Evolutionary conservation across 495 filamentous ascomycete species (phyloP), one percentile per base, ranked within the genome.

Genomic region (Articulospora tetracladia): DNA sequence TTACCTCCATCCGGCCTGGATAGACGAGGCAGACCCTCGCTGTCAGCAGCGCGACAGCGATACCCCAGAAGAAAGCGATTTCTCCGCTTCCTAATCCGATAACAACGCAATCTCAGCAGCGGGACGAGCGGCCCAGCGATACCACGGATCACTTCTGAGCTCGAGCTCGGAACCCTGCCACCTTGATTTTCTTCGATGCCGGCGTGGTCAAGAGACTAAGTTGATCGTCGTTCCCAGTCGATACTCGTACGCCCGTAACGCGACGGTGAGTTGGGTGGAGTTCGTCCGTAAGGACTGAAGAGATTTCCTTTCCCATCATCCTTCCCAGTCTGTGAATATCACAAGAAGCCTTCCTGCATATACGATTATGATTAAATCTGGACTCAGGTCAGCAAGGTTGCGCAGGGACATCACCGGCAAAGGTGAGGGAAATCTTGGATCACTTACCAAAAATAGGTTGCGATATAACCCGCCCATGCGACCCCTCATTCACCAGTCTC

Each of bases 401-500:
- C 47, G 13, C n/a, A 59, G 47, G 22, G 6, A 27, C 2, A n/a
- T 50, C 7, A 17, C 39, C 3, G 3, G 3, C n/a, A 7, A 44
- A 44, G 15, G 15, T 12, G 7, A 44, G n/a, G 39, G 17, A n/a
- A n/a, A n/a, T n/a, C n/a, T n/a, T 25, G 24, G 10, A 12, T 19
- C 25, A 59, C 63, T 59, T 57, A 62, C 59, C 51, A 61, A 53
- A 47, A 44, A 54, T 32, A 39, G 51, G 26, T 55, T 57, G 30
- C n/a, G 23, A 57, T 53, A 41, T 20, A 57, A 41, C 53, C 48
- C 25, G 12, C 50, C 11, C 8, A 8, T 34, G 3, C 34, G 7
- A 19, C 34, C 39, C 32, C 30, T 64, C 65, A 67, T 55, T 67
- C 61, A 50, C 56, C 61, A n/a, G 49, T 63, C 34, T 68, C 66